phyloP scores from a whole-genome alignment of 2,329 filamentous ascomycete species.

The Xylaria sp. region DNA sequence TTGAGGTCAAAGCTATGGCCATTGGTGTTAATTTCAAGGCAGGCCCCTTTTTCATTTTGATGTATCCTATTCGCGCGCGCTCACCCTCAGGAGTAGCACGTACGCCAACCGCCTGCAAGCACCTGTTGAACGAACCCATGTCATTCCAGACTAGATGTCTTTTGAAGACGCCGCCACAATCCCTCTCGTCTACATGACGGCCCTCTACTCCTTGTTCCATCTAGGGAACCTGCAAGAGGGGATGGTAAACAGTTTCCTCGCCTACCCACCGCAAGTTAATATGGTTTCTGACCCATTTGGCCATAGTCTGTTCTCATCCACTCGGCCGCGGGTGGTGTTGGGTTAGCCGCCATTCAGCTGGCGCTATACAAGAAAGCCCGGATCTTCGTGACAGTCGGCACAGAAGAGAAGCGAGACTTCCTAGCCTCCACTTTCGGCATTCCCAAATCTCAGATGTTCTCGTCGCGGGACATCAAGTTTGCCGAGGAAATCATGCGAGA shows the following conservation, averaged over 20 bases:
- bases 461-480: constrained; percentile 48
- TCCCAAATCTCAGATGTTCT: constrained; percentile 50
- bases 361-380: constrained; percentile 23
- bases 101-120: constrained; percentile 39
- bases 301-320: constrained; percentile 39
- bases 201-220: constrained; percentile 48
- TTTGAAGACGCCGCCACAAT: constrained; percentile 52
- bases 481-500: constrained; percentile 40
- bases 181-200: constrained; percentile 48
- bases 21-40: too few relatives aligned
- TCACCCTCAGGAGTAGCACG: constrained; percentile 10
- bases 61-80: too few relatives aligned
- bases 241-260: too few relatives aligned
- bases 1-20: too few relatives aligned
- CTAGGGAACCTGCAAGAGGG: constrained; percentile 45
- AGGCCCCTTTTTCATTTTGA: too few relatives aligned
- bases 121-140: constrained; percentile 17
- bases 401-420: constrained; percentile 44
- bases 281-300: too few relatives aligned
- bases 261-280: too few relatives aligned
- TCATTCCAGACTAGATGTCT: constrained; percentile 49
- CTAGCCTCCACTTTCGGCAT: constrained; percentile 48
- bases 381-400: constrained; percentile 42
- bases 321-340: constrained; percentile 36
- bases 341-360: constrained; percentile 33